These are phyloP conservation scores for Cochlearia excelsa DNA, from an alignment of 345 rosid species.

Conservation along the genomic window DNA sequence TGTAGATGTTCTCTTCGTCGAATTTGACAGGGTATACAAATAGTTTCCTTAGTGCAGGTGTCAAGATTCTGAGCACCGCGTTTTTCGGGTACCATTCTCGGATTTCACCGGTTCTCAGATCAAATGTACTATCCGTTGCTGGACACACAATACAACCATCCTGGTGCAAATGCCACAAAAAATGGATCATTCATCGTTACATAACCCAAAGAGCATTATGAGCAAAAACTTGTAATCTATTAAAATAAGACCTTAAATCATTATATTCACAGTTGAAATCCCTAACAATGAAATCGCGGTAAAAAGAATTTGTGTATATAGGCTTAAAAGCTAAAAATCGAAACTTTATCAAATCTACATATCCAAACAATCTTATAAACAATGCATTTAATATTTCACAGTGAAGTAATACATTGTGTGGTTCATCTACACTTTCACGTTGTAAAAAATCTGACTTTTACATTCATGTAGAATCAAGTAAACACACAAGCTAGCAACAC, in stretches of 20 bases:
- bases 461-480: no score
- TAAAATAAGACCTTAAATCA: background rate
- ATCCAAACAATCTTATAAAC: slow-evolving; percentile 4
- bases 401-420: no score
- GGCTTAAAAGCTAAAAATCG: no score
- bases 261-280: background rate
- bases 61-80: slow-evolving; percentile 77
- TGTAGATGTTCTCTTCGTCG: slow-evolving; percentile 75
- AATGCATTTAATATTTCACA: background rate
- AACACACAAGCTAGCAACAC: background rate
- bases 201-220: background rate
- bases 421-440: no score
- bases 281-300: background rate
- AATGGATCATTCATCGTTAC: background rate
- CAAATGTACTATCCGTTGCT: slow-evolving; percentile 82
- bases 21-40: slow-evolving; percentile 67
- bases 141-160: slow-evolving; percentile 97
- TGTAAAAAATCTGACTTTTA: no score
- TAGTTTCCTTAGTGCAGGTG: slow-evolving; percentile 71
- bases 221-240: background rate
- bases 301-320: no score
- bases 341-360: background rate
- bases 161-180: slow-evolving; percentile 32
- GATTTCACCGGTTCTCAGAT: slow-evolving; percentile 68
- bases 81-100: slow-evolving; percentile 93